These are phyloP conservation scores for Podosphaera fusca DNA, from an alignment of 2,329 filamentous ascomycete species.

Conservation along the genomic window DNA sequence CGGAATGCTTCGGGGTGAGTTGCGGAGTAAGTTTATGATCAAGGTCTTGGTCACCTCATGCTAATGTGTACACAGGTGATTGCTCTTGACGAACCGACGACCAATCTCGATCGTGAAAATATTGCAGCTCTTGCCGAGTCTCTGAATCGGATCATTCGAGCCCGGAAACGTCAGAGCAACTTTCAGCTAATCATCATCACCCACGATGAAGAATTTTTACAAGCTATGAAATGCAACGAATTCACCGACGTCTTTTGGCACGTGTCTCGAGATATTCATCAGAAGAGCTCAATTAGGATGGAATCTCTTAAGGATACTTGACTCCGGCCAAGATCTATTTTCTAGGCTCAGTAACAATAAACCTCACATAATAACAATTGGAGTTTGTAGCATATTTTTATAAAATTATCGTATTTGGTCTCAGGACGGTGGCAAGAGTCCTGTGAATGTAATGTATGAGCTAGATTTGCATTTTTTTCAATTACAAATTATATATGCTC, in stretches of 20 bases:
- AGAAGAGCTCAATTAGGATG: constrained; percentile 65
- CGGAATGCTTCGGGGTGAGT: constrained; percentile 88
- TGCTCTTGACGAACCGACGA: constrained; percentile 90
- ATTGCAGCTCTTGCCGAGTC: constrained; percentile 72
- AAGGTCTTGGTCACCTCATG: not conserved
- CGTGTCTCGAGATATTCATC: constrained; percentile 57
- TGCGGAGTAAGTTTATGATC: constrained; percentile 35
- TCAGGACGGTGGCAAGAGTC: no score
- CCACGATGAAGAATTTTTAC: constrained; percentile 89
- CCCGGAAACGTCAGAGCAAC: constrained; percentile 66
- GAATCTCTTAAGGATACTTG: not conserved
- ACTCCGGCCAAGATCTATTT: not conserved
- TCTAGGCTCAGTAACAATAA: no score
- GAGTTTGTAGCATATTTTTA: no score
- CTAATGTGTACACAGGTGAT: constrained; percentile 33
- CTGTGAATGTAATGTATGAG: no score
- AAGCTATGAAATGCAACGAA: constrained; percentile 80
- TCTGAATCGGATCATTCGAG: constrained; percentile 66
- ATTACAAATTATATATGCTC: no score
- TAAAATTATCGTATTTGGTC: no score
- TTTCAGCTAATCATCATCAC: constrained; percentile 98
- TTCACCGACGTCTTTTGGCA: constrained; percentile 85
- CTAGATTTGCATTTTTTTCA: no score
- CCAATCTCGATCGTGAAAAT: constrained; percentile 87
- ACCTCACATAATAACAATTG: no score